Evolutionary conservation across 257 asterid species (phyloP).

Genomic region (Primulina huaijiensis): DNA sequence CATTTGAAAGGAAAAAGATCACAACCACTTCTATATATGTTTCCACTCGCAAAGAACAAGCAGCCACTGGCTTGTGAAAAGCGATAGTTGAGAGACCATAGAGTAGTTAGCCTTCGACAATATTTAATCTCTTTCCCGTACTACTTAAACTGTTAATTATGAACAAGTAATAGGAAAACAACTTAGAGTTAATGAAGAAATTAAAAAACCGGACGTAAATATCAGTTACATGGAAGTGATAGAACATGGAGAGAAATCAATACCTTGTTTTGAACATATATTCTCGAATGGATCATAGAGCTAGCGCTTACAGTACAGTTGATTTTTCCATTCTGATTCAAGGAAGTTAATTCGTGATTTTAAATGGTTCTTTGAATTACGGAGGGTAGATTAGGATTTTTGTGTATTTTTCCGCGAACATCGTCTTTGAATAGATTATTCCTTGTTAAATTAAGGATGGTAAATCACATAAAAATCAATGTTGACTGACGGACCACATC

Average conservation of each 20-base stretch:
- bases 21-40: not conserved
- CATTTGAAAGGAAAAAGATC: not conserved
- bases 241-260: not conserved
- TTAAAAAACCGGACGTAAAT: not conserved
- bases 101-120: not conserved
- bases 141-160: not conserved
- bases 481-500: too few relatives aligned
- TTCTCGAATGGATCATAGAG: not conserved
- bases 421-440: too few relatives aligned
- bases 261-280: not conserved
- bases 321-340: constrained; percentile 1
- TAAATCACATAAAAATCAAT: too few relatives aligned
- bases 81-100: not conserved
- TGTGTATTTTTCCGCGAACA: too few relatives aligned
- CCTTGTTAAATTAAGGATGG: too few relatives aligned
- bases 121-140: not conserved
- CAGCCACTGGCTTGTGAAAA: not conserved
- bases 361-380: too few relatives aligned
- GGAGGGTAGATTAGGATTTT: too few relatives aligned
- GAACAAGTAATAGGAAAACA: not conserved
- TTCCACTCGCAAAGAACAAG: not conserved
- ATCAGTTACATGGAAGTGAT: not conserved
- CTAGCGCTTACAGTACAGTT: not conserved
- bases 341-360: not conserved
- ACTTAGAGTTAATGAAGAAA: not conserved